Conservation (phyloP, 2,329 filamentous ascomycete genomes). For the Talaromyces amestolkiae region DNA sequence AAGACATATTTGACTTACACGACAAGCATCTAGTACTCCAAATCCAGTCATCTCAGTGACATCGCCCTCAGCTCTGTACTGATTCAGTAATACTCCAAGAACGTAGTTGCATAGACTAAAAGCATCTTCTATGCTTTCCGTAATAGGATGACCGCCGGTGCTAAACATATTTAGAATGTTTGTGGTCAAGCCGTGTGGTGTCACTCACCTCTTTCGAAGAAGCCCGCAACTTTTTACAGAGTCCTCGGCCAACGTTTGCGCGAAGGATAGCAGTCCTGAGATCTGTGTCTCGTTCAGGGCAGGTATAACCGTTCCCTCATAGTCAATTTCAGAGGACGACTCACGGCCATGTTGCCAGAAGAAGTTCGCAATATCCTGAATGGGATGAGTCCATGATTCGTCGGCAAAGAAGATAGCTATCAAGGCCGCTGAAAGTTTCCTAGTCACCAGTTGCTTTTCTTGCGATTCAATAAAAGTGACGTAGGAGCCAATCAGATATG, state of each 20-base stretch:
- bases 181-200: background rate
- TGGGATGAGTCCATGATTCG: conserved; percentile 38
- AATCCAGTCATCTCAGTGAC: conserved; percentile 27
- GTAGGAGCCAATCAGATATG: conserved; percentile 44
- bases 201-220: conserved; percentile 21
- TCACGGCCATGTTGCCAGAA: conserved; percentile 39
- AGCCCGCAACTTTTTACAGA: conserved; percentile 29
- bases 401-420: conserved; percentile 45
- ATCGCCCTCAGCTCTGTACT: conserved; percentile 23
- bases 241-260: conserved; percentile 42
- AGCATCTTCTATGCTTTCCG: conserved; percentile 38
- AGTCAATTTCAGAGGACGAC: conserved; percentile 30
- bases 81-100: conserved; percentile 32
- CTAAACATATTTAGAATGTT: conserved; percentile 1
- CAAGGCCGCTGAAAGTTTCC: conserved; percentile 48
- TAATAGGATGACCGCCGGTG: conserved; percentile 23
- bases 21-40: conserved; percentile 38
- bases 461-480: conserved; percentile 39
- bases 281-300: conserved; percentile 37
- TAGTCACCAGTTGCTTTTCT: conserved; percentile 42
- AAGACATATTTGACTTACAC: conserved; percentile 28
- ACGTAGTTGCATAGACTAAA: conserved; percentile 38
- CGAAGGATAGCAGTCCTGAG: conserved; percentile 39
- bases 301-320: conserved; percentile 35
- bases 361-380: conserved; percentile 39